Percentiles rank a stretch among this genome's conserved stretches.
Conservation (phyloP, 176 grass and related monocot genomes). For the Pharus latifolius region DNA sequence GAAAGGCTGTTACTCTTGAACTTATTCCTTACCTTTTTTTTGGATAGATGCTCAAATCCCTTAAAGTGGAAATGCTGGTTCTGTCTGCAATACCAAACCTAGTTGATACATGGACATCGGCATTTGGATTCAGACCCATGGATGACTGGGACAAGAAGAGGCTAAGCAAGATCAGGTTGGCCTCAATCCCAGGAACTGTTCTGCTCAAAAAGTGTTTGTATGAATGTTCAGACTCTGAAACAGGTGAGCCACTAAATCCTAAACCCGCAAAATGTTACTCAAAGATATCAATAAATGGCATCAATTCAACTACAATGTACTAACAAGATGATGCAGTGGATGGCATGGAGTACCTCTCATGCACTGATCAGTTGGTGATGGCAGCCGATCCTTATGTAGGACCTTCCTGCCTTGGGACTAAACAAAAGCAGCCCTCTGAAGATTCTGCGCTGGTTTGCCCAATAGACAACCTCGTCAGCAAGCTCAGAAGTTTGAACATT, state of each 20-base stretch:
- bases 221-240: background rate
- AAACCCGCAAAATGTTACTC: conserved; percentile 24
- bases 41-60: conserved; percentile 50
- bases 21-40: background rate
- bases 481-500: background rate
- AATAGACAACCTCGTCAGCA: background rate
- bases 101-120: conserved; percentile 51
- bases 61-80: conserved; percentile 62
- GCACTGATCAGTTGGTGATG: background rate
- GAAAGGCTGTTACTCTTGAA: background rate
- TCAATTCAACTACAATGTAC: background rate
- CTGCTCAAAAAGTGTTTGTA: conserved; percentile 57
- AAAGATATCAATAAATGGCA: background rate
- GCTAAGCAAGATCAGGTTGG: conserved; percentile 48
- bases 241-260: conserved; percentile 31
- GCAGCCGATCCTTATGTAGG: background rate
- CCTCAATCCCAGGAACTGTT: conserved; percentile 44
- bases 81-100: conserved; percentile 60
- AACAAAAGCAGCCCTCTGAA: background rate
- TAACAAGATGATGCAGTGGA: conserved; percentile 17
- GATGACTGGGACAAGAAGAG: conserved; percentile 53
- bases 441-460: background rate
- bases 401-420: background rate
- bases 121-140: conserved; percentile 51
- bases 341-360: background rate